A percentile compares a stretch with the other conserved stretches of the same genome.
Conservation (phyloP, 2,329 filamentous ascomycete species). For the Rugonectria rugulosa region DNA sequence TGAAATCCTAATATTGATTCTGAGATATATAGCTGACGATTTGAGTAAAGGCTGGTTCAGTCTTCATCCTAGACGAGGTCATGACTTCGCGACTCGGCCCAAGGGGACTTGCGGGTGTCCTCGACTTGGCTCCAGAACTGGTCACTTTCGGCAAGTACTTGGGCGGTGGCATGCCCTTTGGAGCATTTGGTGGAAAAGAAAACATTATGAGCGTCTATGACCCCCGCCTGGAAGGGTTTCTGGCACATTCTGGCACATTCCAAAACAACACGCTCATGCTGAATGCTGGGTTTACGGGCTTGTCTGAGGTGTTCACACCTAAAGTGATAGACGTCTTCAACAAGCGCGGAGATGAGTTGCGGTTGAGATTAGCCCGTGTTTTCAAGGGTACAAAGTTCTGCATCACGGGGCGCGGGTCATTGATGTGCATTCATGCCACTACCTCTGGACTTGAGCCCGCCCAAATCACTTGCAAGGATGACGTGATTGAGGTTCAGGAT, state of each 20-base stretch:
- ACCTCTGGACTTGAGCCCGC: neutral
- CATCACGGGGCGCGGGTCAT: neutral
- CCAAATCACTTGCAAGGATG: no score
- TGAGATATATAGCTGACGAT: no score
- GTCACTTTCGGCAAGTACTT: conserved; percentile 68
- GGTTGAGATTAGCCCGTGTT: neutral
- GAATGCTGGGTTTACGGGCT: conserved; percentile 32
- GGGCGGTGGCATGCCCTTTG: conserved; percentile 67
- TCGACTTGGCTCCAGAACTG: conserved; percentile 59
- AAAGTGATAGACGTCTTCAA: neutral
- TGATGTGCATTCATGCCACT: neutral
- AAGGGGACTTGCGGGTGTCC: conserved; percentile 51
- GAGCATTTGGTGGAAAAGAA: conserved; percentile 65
- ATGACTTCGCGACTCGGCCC: conserved; percentile 64
- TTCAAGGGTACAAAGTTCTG: neutral
- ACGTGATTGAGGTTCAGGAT: neutral
- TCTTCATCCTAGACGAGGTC: conserved; percentile 72
- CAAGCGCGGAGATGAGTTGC: neutral
- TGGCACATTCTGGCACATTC: conserved; percentile 63
- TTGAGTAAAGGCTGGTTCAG: conserved; percentile 48
- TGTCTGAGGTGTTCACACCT: conserved; percentile 1
- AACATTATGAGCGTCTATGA: conserved; percentile 63
- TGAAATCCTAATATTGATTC: no score
- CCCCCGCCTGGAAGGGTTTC: conserved; percentile 28
- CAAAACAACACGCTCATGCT: conserved; percentile 68